Evolutionary conservation across 2,329 filamentous ascomycete species (phyloP), one percentile per base, ranked within the genome.

Genomic region (Aspergillus piperis): DNA sequence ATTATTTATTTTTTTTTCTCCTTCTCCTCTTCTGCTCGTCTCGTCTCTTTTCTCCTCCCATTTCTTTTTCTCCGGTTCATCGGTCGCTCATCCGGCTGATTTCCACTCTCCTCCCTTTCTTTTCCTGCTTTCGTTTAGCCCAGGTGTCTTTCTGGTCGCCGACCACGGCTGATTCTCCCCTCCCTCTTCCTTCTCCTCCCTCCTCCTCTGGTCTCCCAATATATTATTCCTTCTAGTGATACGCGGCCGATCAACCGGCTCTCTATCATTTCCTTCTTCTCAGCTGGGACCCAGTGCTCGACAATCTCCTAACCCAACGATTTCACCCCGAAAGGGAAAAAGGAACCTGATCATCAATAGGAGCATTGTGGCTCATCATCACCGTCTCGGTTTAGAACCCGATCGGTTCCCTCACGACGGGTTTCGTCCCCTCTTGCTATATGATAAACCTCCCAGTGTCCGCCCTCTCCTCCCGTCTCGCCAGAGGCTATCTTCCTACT

Each of bases 141-240:
- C 32, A 36, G 32, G 32, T 36, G 10, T 36, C 11, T 8, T 17
- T 21, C 41, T 21, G 17, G 17, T 44, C 41, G 17, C 41, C 41
- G 17, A 21, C 41, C 41, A 36, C 32, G 5, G 32, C 32, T 36
- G 32, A 36, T 36, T 36, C 32, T 36, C 32, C 32, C 5, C 32
- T 36, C 32, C 30, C 30, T 32, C 39, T 2, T 42, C 44, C 3
- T 23, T 52, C 36, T 52, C 17, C 36, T 52, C 11, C n/a, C 17
- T 38, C 8, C 25, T 54, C 8, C 30, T 39, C 17, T 57, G 48
- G 38, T 44, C 21, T 30, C 41, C 47, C 8, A 50, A 30, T 50
- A n/a, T 50, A 50, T 50, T 50, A 50, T 50, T 50, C 10, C 47
- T 50, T 30, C 27, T 21, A 30, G 47, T 50, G 47, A 50, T 30